Base-by-base conservation (phyloP, 352 stramenopile genomes). In the Globisporangium apiculatum region DNA sequence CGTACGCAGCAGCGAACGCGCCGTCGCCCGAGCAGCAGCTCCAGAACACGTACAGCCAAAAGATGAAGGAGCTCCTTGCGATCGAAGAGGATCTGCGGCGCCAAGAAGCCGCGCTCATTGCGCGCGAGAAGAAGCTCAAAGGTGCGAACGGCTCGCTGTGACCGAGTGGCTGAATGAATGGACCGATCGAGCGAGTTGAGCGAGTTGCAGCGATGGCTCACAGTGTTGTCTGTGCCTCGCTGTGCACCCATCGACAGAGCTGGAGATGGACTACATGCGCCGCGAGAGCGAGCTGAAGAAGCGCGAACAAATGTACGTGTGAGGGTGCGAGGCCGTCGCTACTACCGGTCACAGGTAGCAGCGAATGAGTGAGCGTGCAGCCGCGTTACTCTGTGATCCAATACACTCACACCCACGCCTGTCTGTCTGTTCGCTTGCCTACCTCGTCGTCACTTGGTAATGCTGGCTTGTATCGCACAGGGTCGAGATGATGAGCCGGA, bases 81-180 rank as follows among this genome's bases (percentile, higher is more conserved):
- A 91, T 94, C 53, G 83, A 94, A 60, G 85, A 94, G 51, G 82
- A 94, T 46, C 66, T 94, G 35, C 81, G 82, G n/a, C 83, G 83
- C 47, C 83, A 94, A 61, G 85, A 94, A 68, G 79, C 85, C 8
- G 76, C 81, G 52, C 67, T 94, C n/a, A 80, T 89, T 51, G 85
- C 84, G 11, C 80, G 85, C 48, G 85, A 94, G 57, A 91, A 88
- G 60, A 91, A 91, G 60, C 69, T 94, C 48, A 91, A 90, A 74
- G 83, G 82, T 89, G 61, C 51, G 24, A 31, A 31, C 24, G 24
- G 1, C 24, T 31, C 24, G 24, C 24, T 31, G 24, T 31, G 1
- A 31, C 24, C 24, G 24, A 31, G 24, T 31, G 24, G 24, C 24
- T 31, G 24, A 31, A 31, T 31, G 24, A 31, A 31, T 31, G 24